Percentiles rank a stretch among this genome's conserved stretches.
Conservation (phyloP, 768 basidiomycete species). For the Plicaturopsis crispa region DNA sequence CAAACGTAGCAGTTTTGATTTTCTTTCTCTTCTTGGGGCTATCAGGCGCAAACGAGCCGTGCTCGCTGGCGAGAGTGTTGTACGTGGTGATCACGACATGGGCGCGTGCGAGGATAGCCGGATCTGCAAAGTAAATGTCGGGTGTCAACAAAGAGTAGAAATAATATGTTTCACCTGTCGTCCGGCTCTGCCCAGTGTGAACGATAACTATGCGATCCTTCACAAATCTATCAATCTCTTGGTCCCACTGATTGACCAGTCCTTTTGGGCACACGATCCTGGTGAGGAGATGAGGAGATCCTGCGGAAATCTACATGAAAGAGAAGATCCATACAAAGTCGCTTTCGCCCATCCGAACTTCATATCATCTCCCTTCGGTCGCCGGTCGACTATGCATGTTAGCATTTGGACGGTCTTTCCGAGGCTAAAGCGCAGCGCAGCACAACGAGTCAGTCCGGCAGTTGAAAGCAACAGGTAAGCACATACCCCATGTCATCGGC, state of each 20-base stretch:
- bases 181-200: slow-evolving; percentile 76
- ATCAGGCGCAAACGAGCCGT: slow-evolving; percentile 40
- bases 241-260: slow-evolving; percentile 86
- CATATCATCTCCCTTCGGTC: slow-evolving; percentile 60
- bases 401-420: slow-evolving; percentile 92
- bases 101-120: slow-evolving; percentile 37
- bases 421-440: slow-evolving; percentile 34
- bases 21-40: slow-evolving; percentile 35
- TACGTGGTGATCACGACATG: slow-evolving; percentile 88
- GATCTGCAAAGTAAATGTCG: too few species aligned
- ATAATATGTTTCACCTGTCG: slow-evolving; percentile 64
- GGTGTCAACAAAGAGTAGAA: too few species aligned
- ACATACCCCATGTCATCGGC: slow-evolving; percentile 86
- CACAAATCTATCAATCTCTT: slow-evolving; percentile 72
- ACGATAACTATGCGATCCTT: slow-evolving; percentile 60
- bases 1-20: slow-evolving; percentile 51
- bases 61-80: slow-evolving; percentile 75
- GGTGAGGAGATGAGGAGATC: not conserved
- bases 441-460: too few species aligned
- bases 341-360: slow-evolving; percentile 64
- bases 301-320: not conserved
- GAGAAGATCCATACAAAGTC: slow-evolving; percentile 49
- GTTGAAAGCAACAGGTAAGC: too few species aligned
- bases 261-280: slow-evolving; percentile 87
- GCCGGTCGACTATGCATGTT: slow-evolving; percentile 78